These are phyloP conservation scores for Papiliotrema laurentii DNA, from an alignment of 1,284 basidiomycete species.

Conservation along the genomic window DNA sequence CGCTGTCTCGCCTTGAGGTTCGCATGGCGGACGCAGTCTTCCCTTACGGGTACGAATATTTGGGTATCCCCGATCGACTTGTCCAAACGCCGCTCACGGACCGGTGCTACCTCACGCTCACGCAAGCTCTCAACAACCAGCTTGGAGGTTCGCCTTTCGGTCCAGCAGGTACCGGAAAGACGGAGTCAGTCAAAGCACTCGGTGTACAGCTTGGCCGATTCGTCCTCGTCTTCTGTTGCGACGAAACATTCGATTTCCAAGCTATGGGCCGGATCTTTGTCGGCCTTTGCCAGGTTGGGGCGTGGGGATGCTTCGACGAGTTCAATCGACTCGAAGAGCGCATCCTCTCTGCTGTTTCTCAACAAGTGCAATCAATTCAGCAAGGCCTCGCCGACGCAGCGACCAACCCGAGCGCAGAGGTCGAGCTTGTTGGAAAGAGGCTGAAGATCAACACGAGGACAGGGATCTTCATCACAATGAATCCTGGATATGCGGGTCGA, in stretches of 20 bases:
- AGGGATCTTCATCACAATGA: slow-evolving; percentile 95
- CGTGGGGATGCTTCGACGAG: slow-evolving; percentile 98
- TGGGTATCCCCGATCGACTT: slow-evolving; percentile 92
- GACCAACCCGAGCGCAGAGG: slow-evolving; percentile 79
- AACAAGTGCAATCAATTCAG: slow-evolving; percentile 98
- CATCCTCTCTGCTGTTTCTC: slow-evolving; percentile 95
- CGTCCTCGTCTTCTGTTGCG: slow-evolving; percentile 98
- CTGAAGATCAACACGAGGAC: slow-evolving; percentile 92
- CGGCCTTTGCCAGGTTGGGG: slow-evolving; percentile 96
- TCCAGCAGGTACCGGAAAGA: slow-evolving; percentile 98
- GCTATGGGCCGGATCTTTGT: slow-evolving; percentile 99
- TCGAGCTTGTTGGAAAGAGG: slow-evolving; percentile 92
- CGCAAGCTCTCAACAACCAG: slow-evolving; percentile 90
- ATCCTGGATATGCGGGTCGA: slow-evolving; percentile 93
- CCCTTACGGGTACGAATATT: slow-evolving; percentile 98
- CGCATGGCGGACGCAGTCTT: slow-evolving; percentile 88
- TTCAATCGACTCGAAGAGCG: slow-evolving; percentile 98
- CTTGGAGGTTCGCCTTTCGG: slow-evolving; percentile 97
- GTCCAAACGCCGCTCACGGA: slow-evolving; percentile 99
- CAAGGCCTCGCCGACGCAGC: slow-evolving; percentile 79
- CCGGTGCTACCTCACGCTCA: slow-evolving; percentile 91
- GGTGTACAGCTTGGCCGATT: slow-evolving; percentile 96
- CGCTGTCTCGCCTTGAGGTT: slow-evolving; percentile 73
- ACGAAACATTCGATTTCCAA: slow-evolving; percentile 99
- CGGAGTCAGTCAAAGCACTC: slow-evolving; percentile 97